Evolutionary conservation across 768 basidiomycete genomes (phyloP).

Genomic region (Tulasnella sp.): DNA sequence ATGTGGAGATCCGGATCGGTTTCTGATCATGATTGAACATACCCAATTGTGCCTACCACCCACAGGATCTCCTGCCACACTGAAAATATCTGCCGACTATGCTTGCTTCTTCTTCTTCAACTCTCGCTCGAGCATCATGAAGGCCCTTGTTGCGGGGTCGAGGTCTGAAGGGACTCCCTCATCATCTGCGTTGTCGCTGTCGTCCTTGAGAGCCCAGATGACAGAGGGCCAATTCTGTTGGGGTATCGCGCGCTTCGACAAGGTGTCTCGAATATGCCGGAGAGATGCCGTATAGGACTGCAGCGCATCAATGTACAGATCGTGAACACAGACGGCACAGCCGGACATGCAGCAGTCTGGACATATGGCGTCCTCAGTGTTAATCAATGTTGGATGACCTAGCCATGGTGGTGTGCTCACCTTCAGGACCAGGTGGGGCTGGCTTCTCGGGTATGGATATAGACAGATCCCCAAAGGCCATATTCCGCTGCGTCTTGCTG

Average conservation of each 20-base stretch:
- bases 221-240: background rate
- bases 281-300: constrained; percentile 5
- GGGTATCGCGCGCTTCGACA: background rate
- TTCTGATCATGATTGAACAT: no score
- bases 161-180: background rate
- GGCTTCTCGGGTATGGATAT: constrained; percentile 6
- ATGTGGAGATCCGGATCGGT: no score
- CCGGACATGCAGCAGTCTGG: constrained; percentile 16
- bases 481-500: background rate
- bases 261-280: background rate
- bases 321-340: constrained; percentile 13
- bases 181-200: background rate
- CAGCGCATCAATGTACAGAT: constrained; percentile 12
- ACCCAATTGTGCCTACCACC: no score
- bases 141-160: constrained; percentile 7
- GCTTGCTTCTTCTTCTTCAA: constrained; percentile 14
- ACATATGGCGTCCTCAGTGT: background rate
- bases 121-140: constrained; percentile 3
- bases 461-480: background rate
- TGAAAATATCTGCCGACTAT: no score
- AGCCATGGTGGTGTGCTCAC: background rate
- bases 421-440: constrained; percentile 10
- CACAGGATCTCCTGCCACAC: no score
- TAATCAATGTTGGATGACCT: background rate
- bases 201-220: background rate